Conservation (phyloP, 208 protist genomes). For the Naegleria fowleri region DNA sequence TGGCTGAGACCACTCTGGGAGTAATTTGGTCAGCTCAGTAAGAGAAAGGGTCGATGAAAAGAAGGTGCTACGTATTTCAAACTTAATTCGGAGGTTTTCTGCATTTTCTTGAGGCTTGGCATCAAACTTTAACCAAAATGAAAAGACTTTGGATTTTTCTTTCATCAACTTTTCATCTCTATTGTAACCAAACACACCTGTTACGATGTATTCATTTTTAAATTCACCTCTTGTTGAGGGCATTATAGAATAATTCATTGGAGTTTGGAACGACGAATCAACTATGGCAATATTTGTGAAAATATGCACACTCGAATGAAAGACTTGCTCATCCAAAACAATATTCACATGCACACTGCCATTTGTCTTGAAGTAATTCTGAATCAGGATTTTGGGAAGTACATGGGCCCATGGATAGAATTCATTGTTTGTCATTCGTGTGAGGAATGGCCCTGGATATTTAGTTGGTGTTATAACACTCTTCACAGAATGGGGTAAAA, state of each 20-base stretch:
- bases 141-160: neutral
- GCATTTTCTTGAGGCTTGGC: neutral
- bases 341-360: neutral
- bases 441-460: neutral
- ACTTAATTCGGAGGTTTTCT: neutral
- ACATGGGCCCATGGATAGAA: neutral
- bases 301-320: neutral
- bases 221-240: neutral
- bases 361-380: neutral
- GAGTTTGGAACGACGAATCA: neutral
- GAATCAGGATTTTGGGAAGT: neutral
- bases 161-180: neutral
- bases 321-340: neutral
- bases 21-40: neutral
- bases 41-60: neutral
- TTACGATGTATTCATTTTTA: neutral
- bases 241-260: neutral
- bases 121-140: neutral
- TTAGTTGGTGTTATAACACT: neutral
- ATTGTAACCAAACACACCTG: neutral
- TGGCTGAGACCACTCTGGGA: neutral
- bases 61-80: neutral
- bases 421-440: too few relatives aligned
- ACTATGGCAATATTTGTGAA: neutral
- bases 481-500: neutral